Percentiles rank a stretch among this genome's conserved stretches.
Evolutionary conservation across 75 land plant species (phyloP).

Genomic region (Sequoia sempervirens): DNA sequence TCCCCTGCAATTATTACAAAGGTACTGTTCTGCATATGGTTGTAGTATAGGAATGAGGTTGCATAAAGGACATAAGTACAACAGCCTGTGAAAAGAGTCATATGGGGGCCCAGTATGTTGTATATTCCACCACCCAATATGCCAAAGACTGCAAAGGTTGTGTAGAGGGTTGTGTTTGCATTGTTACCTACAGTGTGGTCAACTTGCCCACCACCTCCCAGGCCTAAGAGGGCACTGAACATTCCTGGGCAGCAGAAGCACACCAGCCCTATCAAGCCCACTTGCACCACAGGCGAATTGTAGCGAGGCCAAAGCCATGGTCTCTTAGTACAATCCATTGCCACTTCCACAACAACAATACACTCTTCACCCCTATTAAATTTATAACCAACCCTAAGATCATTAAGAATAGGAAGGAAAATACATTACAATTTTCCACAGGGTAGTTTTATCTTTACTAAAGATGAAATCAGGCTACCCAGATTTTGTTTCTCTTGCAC

Average conservation of each 20-base stretch:
- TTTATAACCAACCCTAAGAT: no score
- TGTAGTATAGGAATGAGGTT: conserved; percentile 40
- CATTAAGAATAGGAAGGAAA: no score
- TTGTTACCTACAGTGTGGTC: conserved; percentile 23
- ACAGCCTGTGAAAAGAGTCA: conserved; percentile 66
- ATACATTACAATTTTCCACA: no score
- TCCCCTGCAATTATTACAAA: conserved; percentile 28
- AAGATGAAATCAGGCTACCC: no score
- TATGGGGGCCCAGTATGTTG: conserved; percentile 27
- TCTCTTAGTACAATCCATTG: no score
- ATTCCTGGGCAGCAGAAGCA: conserved; percentile 52
- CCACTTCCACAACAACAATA: no score
- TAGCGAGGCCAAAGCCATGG: no score
- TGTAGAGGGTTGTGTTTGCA: conserved; percentile 37
- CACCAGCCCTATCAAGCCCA: conserved; percentile 22
- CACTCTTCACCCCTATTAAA: no score
- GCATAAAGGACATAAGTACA: conserved; percentile 46
- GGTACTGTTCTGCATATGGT: conserved; percentile 18
- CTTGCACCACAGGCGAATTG: conserved; percentile 15
- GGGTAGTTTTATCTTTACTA: no score
- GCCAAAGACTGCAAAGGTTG: conserved; percentile 40
- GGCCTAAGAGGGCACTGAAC: conserved; percentile 40
- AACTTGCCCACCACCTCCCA: conserved; percentile 37
- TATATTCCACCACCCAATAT: conserved; percentile 36
- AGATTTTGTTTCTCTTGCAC: no score